Evolutionary conservation across 202 grass and related monocot species (phyloP).

Genomic region (Zizania palustris): DNA sequence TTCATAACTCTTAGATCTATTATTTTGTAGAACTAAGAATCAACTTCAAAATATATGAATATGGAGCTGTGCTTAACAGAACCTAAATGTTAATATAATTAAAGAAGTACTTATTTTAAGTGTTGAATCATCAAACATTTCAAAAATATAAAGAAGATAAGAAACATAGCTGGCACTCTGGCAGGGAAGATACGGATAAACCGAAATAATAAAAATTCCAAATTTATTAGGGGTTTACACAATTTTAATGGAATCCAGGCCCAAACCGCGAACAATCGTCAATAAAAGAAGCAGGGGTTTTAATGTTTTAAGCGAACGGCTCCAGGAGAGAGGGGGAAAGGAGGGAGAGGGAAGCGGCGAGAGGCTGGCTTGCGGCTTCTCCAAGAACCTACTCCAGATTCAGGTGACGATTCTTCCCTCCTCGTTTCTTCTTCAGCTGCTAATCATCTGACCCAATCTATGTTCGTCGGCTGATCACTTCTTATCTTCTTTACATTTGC

Average conservation of each 20-base stretch:
- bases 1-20: too few relatives aligned
- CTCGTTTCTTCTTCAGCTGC: background rate
- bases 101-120: too few relatives aligned
- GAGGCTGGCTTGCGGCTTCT: background rate
- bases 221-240: background rate
- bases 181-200: too few relatives aligned
- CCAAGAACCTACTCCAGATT: conserved; percentile 7
- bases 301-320: background rate
- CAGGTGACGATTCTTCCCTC: background rate
- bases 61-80: too few relatives aligned
- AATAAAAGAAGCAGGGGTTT: background rate
- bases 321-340: background rate
- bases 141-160: too few relatives aligned
- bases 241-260: background rate
- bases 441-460: background rate
- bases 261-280: background rate
- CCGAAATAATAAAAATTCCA: too few relatives aligned
- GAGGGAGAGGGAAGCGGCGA: background rate
- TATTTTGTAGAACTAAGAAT: too few relatives aligned
- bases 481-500: background rate
- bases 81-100: too few relatives aligned
- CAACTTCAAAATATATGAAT: too few relatives aligned
- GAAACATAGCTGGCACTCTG: too few relatives aligned
- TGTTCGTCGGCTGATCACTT: background rate
- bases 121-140: too few relatives aligned